Evolutionary conservation across 257 asterid species (phyloP).

Genomic region (Solanum sitiens): DNA sequence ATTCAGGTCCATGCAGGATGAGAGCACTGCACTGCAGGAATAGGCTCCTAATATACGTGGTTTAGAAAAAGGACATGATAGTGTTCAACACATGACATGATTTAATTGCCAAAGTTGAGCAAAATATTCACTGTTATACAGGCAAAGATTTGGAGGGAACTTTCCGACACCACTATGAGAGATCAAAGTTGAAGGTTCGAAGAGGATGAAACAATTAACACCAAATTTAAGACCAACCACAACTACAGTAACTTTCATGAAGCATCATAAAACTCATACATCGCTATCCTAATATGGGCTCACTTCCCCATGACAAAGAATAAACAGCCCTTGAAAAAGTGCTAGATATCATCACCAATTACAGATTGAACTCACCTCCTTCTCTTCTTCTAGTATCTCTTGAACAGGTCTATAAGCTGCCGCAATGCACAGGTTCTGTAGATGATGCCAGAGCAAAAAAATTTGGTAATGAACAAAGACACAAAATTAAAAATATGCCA

Average conservation of each 20-base stretch:
- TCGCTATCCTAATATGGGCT: background rate
- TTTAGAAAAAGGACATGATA: background rate
- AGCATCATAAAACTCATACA: background rate
- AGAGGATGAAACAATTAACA: background rate
- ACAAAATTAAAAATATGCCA: background rate
- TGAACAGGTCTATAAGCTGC: conserved; percentile 96
- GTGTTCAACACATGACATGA: background rate
- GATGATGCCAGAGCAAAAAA: background rate
- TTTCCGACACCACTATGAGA: background rate
- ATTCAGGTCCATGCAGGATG: background rate
- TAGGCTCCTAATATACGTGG: background rate
- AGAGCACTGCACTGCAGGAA: background rate
- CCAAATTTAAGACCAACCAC: background rate
- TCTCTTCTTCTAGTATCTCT: conserved; percentile 74
- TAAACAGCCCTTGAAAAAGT: background rate
- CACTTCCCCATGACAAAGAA: background rate
- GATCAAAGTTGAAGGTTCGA: background rate
- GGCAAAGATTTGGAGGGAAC: background rate
- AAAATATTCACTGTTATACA: background rate
- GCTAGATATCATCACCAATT: background rate
- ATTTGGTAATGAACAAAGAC: background rate
- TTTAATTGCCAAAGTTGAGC: background rate
- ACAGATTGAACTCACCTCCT: conserved; percentile 26
- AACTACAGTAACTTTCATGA: background rate
- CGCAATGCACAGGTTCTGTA: conserved; percentile 92